Evolutionary conservation across 2,329 filamentous ascomycete genomes (phyloP).

Genomic region (Colletotrichum sp.): DNA sequence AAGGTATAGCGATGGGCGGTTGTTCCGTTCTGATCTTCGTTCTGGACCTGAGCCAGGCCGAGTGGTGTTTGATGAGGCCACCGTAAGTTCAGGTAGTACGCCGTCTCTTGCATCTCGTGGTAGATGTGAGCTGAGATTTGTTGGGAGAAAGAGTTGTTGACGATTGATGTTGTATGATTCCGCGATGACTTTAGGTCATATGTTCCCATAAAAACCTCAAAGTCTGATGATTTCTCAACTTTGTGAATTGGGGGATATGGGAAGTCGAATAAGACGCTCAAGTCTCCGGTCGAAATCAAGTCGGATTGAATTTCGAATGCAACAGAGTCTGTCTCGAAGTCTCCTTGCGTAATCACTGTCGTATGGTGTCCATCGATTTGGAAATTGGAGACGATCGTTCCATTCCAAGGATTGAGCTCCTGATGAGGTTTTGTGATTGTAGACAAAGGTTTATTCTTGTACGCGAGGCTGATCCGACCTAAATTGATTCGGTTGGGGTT

Average conservation of each 20-base stretch:
- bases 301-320: slow-evolving; percentile 40
- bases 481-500: slow-evolving; percentile 50
- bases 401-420: slow-evolving; percentile 41
- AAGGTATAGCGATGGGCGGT: background rate
- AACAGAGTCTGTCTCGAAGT: slow-evolving; percentile 43
- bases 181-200: slow-evolving; percentile 28
- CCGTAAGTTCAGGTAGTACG: slow-evolving; percentile 42
- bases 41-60: background rate
- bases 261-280: slow-evolving; percentile 45
- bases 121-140: slow-evolving; percentile 33
- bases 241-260: slow-evolving; percentile 44
- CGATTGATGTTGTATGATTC: slow-evolving; percentile 39
- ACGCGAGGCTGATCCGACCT: slow-evolving; percentile 44
- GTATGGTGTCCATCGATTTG: slow-evolving; percentile 32
- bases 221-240: slow-evolving; percentile 44
- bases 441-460: slow-evolving; percentile 32
- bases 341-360: slow-evolving; percentile 39
- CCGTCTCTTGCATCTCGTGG: slow-evolving; percentile 38
- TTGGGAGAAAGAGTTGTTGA: background rate
- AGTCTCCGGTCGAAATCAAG: slow-evolving; percentile 34
- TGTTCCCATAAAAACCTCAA: slow-evolving; percentile 40
- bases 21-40: background rate
- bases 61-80: slow-evolving; percentile 30
- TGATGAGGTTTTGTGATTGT: slow-evolving; percentile 37
- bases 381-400: slow-evolving; percentile 42